These are phyloP conservation scores for Malbranchea zuffiana DNA, from an alignment of 2,329 filamentous ascomycete species.

Conservation along the genomic window DNA sequence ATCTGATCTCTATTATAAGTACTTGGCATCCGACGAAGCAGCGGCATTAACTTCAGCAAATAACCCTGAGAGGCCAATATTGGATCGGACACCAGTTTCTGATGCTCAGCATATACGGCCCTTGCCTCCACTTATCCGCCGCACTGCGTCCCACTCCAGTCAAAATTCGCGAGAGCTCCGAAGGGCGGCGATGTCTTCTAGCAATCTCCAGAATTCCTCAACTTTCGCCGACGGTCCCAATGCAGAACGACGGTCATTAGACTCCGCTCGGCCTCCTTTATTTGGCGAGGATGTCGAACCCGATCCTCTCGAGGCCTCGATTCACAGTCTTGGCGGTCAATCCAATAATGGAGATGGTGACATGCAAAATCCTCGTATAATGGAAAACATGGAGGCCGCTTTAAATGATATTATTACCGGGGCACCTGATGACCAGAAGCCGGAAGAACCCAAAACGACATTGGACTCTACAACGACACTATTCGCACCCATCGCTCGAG, in stretches of 20 bases:
- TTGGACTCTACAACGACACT: constrained; percentile 36
- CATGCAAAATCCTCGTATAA: constrained; percentile 63
- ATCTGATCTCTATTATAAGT: constrained; percentile 94
- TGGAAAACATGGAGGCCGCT: constrained; percentile 86
- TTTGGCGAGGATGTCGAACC: constrained; percentile 70
- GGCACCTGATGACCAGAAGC: constrained; percentile 55
- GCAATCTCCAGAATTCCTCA: constrained; percentile 39
- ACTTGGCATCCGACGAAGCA: constrained; percentile 72
- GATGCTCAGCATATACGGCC: constrained; percentile 29
- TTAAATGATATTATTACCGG: constrained; percentile 87
- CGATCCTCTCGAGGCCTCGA: constrained; percentile 64
- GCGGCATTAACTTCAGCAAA: constrained; percentile 18
- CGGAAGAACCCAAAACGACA: constrained; percentile 23
- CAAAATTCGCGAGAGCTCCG: constrained; percentile 43
- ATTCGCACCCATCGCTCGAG: constrained; percentile 45
- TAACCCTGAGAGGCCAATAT: constrained; percentile 13
- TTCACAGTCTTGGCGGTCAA: constrained; percentile 69
- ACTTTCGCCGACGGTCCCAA: constrained; percentile 26
- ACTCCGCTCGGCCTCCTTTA: constrained; percentile 50
- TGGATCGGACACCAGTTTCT: constrained; percentile 7
- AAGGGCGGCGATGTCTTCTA: constrained; percentile 49
- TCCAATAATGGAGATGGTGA: constrained; percentile 42
- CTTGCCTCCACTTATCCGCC: constrained; percentile 35
- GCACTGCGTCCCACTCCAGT: constrained; percentile 39
- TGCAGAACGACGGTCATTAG: constrained; percentile 56